Evolutionary conservation across 139 green algal genomes (phyloP), one percentile per base, ranked within the genome.

Genomic region (Closterium sp.): DNA sequence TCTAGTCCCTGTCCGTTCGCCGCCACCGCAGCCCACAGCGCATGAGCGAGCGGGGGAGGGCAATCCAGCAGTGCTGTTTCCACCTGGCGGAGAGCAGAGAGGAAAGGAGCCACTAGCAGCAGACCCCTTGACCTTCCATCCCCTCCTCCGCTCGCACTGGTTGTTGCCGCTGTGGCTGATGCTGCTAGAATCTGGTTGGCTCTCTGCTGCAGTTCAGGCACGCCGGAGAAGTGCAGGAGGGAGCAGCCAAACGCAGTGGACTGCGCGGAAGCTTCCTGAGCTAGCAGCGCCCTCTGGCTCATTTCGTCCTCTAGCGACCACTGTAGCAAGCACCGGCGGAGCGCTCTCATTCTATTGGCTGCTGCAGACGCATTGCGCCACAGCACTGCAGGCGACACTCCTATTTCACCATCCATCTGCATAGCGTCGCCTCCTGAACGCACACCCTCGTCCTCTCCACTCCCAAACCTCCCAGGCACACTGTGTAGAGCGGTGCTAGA

Each of bases 31-130:
- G 62, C 62, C 62, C 62, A 79, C 62, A 79, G 17, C 62, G 62
- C 62, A 79, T 79, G 62, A 79, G 62, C 62, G 62, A 79, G 62
- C 13, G 62, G 62, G 19, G 62, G 17, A 90, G 30, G 27, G 29
- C n/a, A 50, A 17, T 86, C 30, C 89, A 91, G 73, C 90, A 31
- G 11, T 6, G 42, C 21, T 85, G 19, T 29, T 50, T 92, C 90
- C 4, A 92, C 24, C 34, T 31, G 42, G 28, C 90, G 90, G 0
- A 92, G 73, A 27, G 32, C 45, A 19, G 29, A 79, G 42, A 92
- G 90, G 24, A 92, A 62, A 4, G 90, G 90, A 29, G 90, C 62
- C 62, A 79, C 62, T 27, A 79, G 62, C 62, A 79, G 17, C 62
- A 79, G 29, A 28, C 45, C 27, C 27, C 85, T 22, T 1, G 27